Percentiles rank a stretch among this genome's conserved stretches.
Conservation (phyloP, 108 stramenopile genomes). For the Nitzschia sp. region DNA sequence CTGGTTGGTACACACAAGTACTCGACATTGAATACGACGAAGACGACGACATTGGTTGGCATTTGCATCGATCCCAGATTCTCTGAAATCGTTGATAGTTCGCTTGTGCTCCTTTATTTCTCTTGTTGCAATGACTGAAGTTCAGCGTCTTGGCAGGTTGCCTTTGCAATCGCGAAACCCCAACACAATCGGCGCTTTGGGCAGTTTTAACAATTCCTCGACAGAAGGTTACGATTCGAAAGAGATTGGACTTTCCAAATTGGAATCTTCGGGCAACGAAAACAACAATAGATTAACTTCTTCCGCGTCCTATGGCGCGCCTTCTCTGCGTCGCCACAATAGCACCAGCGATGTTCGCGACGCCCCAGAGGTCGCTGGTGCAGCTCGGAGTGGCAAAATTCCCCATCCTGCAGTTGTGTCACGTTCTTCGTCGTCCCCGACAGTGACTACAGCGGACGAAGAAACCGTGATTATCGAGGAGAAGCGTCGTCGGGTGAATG, state of each 20-base stretch:
- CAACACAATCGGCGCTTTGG: slow-evolving; percentile 34
- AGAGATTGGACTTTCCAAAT: slow-evolving; percentile 31
- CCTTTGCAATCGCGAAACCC: slow-evolving; percentile 43
- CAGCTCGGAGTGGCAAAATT: not conserved
- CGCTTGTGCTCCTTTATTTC: no score
- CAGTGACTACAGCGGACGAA: not conserved
- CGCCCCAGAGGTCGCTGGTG: not conserved
- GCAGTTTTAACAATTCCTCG: slow-evolving; percentile 20
- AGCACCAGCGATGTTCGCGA: slow-evolving; percentile 18
- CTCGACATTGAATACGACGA: no score
- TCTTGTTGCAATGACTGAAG: slow-evolving; percentile 10
- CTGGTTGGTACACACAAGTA: no score
- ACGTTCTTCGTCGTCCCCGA: slow-evolving; percentile 15
- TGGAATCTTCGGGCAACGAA: slow-evolving; percentile 39
- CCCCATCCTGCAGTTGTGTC: not conserved
- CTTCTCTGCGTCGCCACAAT: slow-evolving; percentile 2
- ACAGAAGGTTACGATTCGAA: slow-evolving; percentile 37
- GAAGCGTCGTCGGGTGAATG: slow-evolving; percentile 65
- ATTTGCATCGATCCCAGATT: no score
- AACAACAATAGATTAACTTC: slow-evolving; percentile 30
- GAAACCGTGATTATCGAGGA: slow-evolving; percentile 71
- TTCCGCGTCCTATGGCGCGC: slow-evolving; percentile 15
- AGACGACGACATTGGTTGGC: no score
- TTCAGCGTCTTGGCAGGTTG: slow-evolving; percentile 5
- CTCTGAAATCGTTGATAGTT: no score